These are phyloP conservation scores for Colletotrichum musicola DNA, from an alignment of 2,329 filamentous ascomycete genomes.

Conservation along the genomic window DNA sequence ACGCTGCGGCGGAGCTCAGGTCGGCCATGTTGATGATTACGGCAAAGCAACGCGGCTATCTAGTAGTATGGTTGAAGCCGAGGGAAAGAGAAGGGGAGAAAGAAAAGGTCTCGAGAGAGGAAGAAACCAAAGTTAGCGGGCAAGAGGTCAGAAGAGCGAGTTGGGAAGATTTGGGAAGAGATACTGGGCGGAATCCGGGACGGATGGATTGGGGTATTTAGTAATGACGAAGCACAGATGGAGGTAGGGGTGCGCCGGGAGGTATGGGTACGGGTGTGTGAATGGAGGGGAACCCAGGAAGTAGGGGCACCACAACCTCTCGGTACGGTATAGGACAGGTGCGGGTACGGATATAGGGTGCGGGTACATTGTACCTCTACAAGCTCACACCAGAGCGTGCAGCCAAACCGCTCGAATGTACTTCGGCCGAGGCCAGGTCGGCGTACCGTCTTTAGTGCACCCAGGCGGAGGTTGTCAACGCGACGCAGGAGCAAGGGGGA, in stretches of 20 bases:
- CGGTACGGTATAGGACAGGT: background rate
- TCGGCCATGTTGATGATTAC: slow-evolving; percentile 42
- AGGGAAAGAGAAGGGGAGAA: slow-evolving; percentile 4
- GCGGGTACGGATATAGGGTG: background rate
- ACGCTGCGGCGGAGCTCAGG: slow-evolving; percentile 41
- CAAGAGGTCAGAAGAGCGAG: slow-evolving; percentile 36
- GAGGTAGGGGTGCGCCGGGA: slow-evolving; percentile 37
- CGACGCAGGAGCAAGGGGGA: slow-evolving; percentile 28
- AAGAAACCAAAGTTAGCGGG: slow-evolving; percentile 36
- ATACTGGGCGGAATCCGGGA: slow-evolving; percentile 36
- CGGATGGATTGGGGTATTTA: slow-evolving; percentile 41
- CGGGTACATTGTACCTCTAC: background rate
- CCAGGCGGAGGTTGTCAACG: slow-evolving; percentile 22
- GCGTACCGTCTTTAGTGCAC: slow-evolving; percentile 12
- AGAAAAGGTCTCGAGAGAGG: slow-evolving; percentile 14
- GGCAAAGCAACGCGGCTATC: slow-evolving; percentile 17
- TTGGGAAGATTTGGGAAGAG: slow-evolving; percentile 36
- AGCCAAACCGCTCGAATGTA: slow-evolving; percentile 16
- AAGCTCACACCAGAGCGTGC: too few species aligned
- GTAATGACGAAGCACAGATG: slow-evolving; percentile 41
- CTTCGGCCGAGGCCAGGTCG: slow-evolving; percentile 24
- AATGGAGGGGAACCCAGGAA: slow-evolving; percentile 7
- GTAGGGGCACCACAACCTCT: slow-evolving; percentile 9
- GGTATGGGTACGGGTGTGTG: slow-evolving; percentile 33
- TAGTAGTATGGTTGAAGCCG: slow-evolving; percentile 6